A percentile compares a stretch with the other conserved stretches of the same genome.
These are phyloP conservation scores for Cardamine chenopodiifolia DNA, from an alignment of 345 rosid species.

Conservation along the genomic window DNA sequence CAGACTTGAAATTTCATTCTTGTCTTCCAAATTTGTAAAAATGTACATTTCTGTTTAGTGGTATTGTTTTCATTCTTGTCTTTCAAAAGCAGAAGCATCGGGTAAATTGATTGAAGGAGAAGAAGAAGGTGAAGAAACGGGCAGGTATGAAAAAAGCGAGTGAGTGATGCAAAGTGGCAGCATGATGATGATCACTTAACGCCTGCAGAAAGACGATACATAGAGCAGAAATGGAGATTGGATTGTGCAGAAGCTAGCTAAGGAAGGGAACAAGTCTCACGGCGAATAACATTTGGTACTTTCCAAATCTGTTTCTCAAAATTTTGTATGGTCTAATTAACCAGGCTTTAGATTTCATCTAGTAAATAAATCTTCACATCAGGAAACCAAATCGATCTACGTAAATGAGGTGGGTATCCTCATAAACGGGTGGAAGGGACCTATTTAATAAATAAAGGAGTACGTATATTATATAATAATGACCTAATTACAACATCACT, in stretches of 20 bases:
- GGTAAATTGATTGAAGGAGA: constrained; percentile 41
- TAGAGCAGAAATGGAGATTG: constrained; percentile 68
- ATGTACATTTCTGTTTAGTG: neutral
- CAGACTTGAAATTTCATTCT: neutral
- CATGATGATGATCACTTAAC: constrained; percentile 56
- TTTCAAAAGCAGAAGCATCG: constrained; percentile 28
- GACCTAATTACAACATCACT: too few species aligned
- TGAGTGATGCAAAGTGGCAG: constrained; percentile 52
- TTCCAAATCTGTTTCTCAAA: too few species aligned
- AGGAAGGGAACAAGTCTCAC: constrained; percentile 77
- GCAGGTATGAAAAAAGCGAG: constrained; percentile 42
- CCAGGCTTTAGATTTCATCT: too few species aligned
- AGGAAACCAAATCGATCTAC: too few species aligned
- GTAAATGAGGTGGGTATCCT: too few species aligned
- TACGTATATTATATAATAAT: too few species aligned
- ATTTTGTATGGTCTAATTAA: too few species aligned
- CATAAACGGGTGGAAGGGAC: too few species aligned
- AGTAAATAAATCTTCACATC: too few species aligned
- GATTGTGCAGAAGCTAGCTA: constrained; percentile 68
- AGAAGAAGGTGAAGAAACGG: constrained; percentile 47
- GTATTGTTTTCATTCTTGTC: neutral
- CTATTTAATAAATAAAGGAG: too few species aligned
- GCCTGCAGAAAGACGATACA: constrained; percentile 69
- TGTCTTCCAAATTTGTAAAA: neutral
- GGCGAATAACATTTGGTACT: too few species aligned